A percentile compares a stretch with the other conserved stretches of the same genome.
These are phyloP conservation scores for Tricholoma bakamatsutake DNA, from an alignment of 768 basidiomycete species.

Conservation along the genomic window DNA sequence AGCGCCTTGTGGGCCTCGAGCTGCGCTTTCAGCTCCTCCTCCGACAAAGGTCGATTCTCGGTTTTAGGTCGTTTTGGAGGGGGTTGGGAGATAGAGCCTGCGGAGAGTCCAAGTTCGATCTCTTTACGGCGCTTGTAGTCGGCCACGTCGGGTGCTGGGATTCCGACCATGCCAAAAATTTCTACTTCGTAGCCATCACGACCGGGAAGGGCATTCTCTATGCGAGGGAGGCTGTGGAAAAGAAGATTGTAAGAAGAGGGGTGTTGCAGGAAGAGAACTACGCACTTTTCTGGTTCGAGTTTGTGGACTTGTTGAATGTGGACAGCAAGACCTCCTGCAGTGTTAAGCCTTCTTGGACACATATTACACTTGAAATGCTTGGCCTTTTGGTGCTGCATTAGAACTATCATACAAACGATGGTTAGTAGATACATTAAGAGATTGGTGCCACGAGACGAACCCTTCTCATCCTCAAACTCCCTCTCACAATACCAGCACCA, in stretches of 20 bases:
- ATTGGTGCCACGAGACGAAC: constrained; percentile 33
- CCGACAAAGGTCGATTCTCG: constrained; percentile 70
- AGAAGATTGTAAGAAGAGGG: constrained; percentile 1
- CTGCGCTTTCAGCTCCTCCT: constrained; percentile 81
- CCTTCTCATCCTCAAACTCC: constrained; percentile 99
- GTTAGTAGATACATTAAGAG: neutral
- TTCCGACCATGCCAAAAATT: constrained; percentile 99
- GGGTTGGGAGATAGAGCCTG: constrained; percentile 77
- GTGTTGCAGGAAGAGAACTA: constrained; percentile 3
- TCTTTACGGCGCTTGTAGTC: constrained; percentile 97
- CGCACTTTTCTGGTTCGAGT: constrained; percentile 89
- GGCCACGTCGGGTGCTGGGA: constrained; percentile 88
- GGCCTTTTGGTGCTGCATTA: constrained; percentile 99
- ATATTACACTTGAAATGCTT: constrained; percentile 98
- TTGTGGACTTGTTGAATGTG: constrained; percentile 99
- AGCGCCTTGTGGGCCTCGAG: constrained; percentile 87
- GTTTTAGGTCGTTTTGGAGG: constrained; percentile 77
- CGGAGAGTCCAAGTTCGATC: constrained; percentile 82
- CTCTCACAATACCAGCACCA: constrained; percentile 99
- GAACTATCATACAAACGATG: constrained; percentile 46
- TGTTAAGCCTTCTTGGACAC: constrained; percentile 93
- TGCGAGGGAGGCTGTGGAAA: constrained; percentile 62
- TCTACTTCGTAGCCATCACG: constrained; percentile 98
- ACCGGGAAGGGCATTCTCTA: constrained; percentile 94
- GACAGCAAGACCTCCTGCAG: constrained; percentile 95